phyloP scores from a whole-genome alignment of 2,329 filamentous ascomycete genomes.

The Pseudogymnoascus pannorum region DNA sequence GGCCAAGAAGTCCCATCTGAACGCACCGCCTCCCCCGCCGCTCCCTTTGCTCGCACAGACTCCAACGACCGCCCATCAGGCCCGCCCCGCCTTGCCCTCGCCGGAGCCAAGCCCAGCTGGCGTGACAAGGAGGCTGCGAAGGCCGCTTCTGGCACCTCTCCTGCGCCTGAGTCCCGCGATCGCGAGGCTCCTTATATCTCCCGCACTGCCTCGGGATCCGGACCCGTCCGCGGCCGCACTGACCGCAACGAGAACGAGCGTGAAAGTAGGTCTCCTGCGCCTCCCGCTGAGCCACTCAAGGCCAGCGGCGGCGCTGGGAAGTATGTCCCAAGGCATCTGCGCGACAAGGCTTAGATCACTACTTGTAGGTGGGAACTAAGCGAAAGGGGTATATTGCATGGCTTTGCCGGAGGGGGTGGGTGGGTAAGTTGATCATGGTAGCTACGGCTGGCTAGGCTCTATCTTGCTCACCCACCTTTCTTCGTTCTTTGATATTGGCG shows the following conservation, averaged over 20 bases:
- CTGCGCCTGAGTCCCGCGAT: constrained; percentile 14
- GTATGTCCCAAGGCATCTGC: constrained; percentile 47
- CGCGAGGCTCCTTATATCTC: constrained; percentile 22
- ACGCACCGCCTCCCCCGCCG: constrained; percentile 26
- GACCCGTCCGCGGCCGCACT: constrained; percentile 38
- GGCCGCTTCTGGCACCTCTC: constrained; percentile 26
- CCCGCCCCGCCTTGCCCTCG: constrained; percentile 49
- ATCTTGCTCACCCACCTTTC: not conserved
- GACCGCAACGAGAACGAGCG: constrained; percentile 35
- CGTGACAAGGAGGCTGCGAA: constrained; percentile 52
- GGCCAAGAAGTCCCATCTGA: constrained; percentile 28
- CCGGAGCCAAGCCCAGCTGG: constrained; percentile 45
- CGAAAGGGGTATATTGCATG: not conserved
- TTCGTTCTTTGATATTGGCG: constrained; percentile 6
- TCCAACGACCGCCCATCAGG: constrained; percentile 36
- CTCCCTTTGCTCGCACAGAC: constrained; percentile 36
- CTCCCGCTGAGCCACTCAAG: constrained; percentile 36
- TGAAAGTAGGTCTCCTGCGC: constrained; percentile 33
- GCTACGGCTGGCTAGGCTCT: not conserved
- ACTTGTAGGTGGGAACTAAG: not conserved
- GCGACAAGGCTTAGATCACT: constrained; percentile 28
- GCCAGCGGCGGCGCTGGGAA: constrained; percentile 49
- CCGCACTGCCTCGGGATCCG: constrained; percentile 33
- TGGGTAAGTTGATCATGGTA: not conserved
- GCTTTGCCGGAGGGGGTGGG: not conserved